These are phyloP conservation scores for Sordariomycetes sp. DNA, from an alignment of 2,329 filamentous ascomycete genomes.

Conservation along the genomic window DNA sequence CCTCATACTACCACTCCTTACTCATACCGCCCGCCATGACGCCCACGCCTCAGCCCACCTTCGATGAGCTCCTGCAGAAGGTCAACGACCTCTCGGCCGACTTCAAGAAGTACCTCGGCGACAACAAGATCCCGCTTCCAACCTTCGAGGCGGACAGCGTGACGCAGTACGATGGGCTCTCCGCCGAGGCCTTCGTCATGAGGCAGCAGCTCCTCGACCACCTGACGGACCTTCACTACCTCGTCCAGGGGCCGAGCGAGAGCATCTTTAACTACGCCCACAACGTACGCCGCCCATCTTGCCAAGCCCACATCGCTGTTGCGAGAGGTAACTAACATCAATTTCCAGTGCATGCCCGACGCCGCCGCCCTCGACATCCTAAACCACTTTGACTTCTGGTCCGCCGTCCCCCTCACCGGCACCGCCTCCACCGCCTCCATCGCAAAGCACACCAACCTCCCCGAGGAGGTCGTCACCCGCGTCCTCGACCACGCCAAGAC, in stretches of 20 bases:
- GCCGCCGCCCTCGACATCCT: conserved; percentile 29
- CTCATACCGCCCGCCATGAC: neutral
- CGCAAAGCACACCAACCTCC: conserved; percentile 22
- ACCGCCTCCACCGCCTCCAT: conserved; percentile 27
- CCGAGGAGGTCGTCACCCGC: conserved; percentile 34
- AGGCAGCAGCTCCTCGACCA: conserved; percentile 29
- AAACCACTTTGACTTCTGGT: conserved; percentile 39
- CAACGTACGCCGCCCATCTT: conserved; percentile 17
- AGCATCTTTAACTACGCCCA: conserved; percentile 31
- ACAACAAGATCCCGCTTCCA: conserved; percentile 26
- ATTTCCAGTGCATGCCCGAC: conserved; percentile 24
- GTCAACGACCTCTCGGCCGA: conserved; percentile 27
- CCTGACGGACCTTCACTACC: conserved; percentile 29
- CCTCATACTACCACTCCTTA: neutral
- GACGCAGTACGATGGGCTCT: conserved; percentile 24
- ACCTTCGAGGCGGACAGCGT: conserved; percentile 29
- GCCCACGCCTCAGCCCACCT: conserved; percentile 15
- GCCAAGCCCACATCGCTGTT: too few species aligned
- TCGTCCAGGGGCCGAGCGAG: conserved; percentile 33
- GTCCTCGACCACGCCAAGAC: conserved; percentile 44
- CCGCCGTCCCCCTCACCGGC: conserved; percentile 31
- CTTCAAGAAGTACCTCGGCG: conserved; percentile 24
- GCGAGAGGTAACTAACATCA: too few species aligned
- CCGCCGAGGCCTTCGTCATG: conserved; percentile 26
- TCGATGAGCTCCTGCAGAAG: conserved; percentile 27